A percentile compares a stretch with the other conserved stretches of the same genome.
Evolutionary conservation across 441 rosid genomes (phyloP).

Genomic region (Macaranga tanarius): DNA sequence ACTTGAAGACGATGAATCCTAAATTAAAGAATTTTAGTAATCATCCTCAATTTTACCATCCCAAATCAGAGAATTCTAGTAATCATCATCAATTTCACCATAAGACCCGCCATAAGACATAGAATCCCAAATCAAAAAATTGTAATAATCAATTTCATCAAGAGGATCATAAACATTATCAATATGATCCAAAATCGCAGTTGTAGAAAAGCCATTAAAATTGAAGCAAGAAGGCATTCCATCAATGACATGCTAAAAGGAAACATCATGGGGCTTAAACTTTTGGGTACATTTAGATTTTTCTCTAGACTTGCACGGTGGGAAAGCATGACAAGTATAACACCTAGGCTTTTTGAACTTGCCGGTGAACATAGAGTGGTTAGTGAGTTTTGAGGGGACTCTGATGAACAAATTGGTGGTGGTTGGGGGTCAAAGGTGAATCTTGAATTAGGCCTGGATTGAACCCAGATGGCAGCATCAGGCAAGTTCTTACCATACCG

Average conservation of each 20-base stretch:
- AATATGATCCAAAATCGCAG: constrained; percentile 47
- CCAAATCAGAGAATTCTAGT: too few relatives aligned
- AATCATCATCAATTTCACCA: too few relatives aligned
- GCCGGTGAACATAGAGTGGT: constrained; percentile 72
- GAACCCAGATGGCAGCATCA: constrained; percentile 50
- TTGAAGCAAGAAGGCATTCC: constrained; percentile 14
- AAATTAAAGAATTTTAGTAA: too few relatives aligned
- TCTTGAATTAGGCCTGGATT: constrained; percentile 37
- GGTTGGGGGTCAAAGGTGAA: constrained; percentile 37
- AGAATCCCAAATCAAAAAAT: too few relatives aligned
- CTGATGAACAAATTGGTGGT: constrained; percentile 45
- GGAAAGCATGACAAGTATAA: constrained; percentile 42
- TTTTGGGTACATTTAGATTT: constrained; percentile 55
- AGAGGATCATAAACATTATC: not conserved
- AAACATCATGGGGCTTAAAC: constrained; percentile 43
- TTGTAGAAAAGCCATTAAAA: constrained; percentile 44
- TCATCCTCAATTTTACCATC: too few relatives aligned
- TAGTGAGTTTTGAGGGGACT: constrained; percentile 45
- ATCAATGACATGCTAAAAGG: constrained; percentile 27
- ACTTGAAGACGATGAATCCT: too few relatives aligned
- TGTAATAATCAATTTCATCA: constrained; percentile 11
- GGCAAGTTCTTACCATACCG: constrained; percentile 54
- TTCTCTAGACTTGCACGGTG: constrained; percentile 44
- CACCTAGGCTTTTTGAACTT: constrained; percentile 46
- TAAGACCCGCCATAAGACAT: too few relatives aligned